Percentiles rank a stretch among this genome's conserved stretches.
phyloP scores from a whole-genome alignment of 306 rosid species.

The Cucurbita ficifolia region DNA sequence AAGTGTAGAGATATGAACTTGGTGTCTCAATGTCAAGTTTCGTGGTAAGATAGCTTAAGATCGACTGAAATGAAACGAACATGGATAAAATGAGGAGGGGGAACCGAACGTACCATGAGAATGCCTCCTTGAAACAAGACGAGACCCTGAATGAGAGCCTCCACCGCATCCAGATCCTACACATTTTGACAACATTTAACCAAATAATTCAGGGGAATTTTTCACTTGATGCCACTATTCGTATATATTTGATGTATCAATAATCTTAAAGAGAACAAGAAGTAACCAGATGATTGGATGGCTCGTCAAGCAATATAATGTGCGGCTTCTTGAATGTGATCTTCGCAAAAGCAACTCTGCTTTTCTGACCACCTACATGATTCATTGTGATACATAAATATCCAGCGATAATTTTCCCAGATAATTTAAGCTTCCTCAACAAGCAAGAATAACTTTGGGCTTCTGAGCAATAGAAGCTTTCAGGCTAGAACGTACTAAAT shows the following conservation, averaged over 20 bases:
- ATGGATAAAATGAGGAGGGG: neutral
- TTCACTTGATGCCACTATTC: neutral
- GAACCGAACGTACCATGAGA: conserved; percentile 62
- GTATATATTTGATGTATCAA: neutral
- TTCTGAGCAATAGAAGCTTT: neutral
- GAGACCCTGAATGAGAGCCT: conserved; percentile 98
- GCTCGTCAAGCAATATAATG: conserved; percentile 93
- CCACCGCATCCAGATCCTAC: conserved; percentile 98
- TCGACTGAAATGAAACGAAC: neutral
- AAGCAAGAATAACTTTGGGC: neutral
- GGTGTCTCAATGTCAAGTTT: neutral
- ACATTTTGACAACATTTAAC: conserved; percentile 7
- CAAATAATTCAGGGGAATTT: neutral
- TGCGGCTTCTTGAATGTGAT: conserved; percentile 97
- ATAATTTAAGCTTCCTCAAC: neutral
- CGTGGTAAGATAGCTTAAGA: neutral
- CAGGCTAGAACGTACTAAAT: neutral
- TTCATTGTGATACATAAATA: conserved; percentile 6
- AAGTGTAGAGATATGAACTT: neutral
- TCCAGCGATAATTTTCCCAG: neutral
- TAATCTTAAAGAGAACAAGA: neutral
- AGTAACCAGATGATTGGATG: conserved; percentile 93
- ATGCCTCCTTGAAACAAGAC: conserved; percentile 98
- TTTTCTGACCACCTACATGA: conserved; percentile 87
- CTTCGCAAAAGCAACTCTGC: conserved; percentile 98